Evolutionary conservation across 306 rosid genomes (phyloP).

Genomic region (Glycine tomentella): DNA sequence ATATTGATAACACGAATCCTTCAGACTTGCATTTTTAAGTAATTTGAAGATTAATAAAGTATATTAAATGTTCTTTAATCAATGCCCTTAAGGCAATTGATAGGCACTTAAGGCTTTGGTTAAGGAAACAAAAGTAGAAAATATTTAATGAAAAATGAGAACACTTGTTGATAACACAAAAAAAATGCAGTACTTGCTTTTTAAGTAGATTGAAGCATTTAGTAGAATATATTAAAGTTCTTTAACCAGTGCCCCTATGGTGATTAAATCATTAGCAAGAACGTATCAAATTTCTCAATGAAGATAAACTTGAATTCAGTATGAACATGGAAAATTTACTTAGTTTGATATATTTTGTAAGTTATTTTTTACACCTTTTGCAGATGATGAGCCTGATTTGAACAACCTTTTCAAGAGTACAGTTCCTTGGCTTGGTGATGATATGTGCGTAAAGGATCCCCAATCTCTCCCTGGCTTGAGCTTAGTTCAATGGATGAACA

Average conservation of each 20-base stretch:
- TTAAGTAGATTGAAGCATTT: not conserved
- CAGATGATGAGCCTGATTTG: constrained; percentile 74
- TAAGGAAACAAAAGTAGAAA: not conserved
- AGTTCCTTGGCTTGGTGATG: constrained; percentile 81
- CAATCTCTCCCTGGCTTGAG: constrained; percentile 70
- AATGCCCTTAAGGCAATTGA: not conserved
- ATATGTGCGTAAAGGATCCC: constrained; percentile 69
- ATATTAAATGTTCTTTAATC: not conserved
- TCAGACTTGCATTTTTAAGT: not conserved
- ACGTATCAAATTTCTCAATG: not conserved
- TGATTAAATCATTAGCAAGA: not conserved
- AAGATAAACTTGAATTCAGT: not conserved
- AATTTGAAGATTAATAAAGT: not conserved
- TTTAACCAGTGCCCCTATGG: not conserved
- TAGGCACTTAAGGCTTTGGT: not conserved
- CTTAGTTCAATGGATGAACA: constrained; percentile 87
- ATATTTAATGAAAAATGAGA: not conserved
- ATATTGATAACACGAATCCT: not conserved
- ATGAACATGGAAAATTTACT: not conserved
- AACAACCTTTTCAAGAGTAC: constrained; percentile 64
- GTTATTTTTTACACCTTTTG: constrained; percentile 3
- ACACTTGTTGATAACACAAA: not conserved
- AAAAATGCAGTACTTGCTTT: not conserved
- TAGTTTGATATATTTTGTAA: constrained; percentile 14
- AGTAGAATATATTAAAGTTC: not conserved